Percentiles rank a stretch among this genome's conserved stretches.
Conservation (phyloP, 805 yeast genomes). For the Schwanniomyces polymorphus region DNA sequence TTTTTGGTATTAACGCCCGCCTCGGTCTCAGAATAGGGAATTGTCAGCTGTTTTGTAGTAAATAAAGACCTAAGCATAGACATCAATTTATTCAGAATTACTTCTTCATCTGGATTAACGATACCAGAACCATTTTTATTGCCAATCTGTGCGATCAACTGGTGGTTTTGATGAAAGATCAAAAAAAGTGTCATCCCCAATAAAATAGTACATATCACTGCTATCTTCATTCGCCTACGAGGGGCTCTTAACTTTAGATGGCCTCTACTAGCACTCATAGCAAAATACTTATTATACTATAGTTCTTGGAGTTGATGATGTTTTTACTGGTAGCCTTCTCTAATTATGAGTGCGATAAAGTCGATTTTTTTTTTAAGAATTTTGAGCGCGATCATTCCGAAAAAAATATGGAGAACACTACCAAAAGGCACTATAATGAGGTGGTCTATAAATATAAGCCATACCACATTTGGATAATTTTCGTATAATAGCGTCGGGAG, state of each 20-base stretch:
- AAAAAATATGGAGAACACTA: not conserved
- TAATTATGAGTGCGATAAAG: not conserved
- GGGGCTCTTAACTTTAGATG: not conserved
- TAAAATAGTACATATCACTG: not conserved
- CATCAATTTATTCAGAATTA: not conserved
- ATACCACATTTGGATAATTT: no score
- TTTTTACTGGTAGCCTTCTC: no score
- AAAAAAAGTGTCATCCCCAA: not conserved
- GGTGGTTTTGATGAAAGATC: not conserved
- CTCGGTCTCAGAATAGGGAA: constrained; percentile 11
- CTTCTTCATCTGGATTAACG: not conserved
- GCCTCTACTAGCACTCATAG: not conserved
- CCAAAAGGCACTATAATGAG: no score
- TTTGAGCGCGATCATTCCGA: not conserved
- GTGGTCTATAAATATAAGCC: no score
- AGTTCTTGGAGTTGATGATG: not conserved
- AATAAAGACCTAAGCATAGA: not conserved
- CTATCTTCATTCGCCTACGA: not conserved
- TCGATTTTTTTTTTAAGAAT: not conserved
- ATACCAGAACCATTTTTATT: not conserved
- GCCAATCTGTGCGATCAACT: not conserved
- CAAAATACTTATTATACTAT: not conserved
- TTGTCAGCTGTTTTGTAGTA: constrained; percentile 7
- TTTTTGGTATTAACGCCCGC: constrained; percentile 8
- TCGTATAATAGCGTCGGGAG: no score